Conservation (phyloP, 2,329 filamentous ascomycete genomes). For the Ceratocystis cacaofunesta region DNA sequence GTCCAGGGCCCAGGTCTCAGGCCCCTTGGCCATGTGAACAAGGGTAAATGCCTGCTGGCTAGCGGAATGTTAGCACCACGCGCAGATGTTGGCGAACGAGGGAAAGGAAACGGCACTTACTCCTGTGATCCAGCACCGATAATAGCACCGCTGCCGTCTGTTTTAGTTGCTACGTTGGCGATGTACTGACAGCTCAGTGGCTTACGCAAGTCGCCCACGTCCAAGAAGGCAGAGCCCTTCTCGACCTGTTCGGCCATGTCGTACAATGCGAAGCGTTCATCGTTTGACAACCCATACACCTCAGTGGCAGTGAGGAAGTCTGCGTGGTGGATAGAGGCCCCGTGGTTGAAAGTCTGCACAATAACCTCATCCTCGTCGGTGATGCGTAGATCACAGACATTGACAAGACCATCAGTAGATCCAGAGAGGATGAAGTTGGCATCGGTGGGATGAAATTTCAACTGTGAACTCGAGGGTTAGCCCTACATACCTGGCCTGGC, state of each 20-base stretch:
- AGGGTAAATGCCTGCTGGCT: constrained; percentile 45
- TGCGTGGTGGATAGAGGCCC: constrained; percentile 58
- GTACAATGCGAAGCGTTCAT: constrained; percentile 64
- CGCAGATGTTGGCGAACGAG: neutral
- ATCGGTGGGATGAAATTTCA: constrained; percentile 42
- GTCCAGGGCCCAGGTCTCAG: constrained; percentile 38
- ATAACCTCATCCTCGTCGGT: constrained; percentile 64
- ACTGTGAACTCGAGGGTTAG: constrained; percentile 14
- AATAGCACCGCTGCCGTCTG: constrained; percentile 42
- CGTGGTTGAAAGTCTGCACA: constrained; percentile 64
- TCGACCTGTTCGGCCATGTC: constrained; percentile 49
- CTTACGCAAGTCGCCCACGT: constrained; percentile 56
- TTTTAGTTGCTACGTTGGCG: constrained; percentile 48
- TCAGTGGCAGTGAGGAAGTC: constrained; percentile 52
- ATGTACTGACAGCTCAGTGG: constrained; percentile 59
- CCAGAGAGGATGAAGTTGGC: constrained; percentile 54
- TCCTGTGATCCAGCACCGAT: constrained; percentile 54
- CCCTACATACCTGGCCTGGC: neutral
- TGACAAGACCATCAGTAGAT: constrained; percentile 67
- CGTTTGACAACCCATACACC: constrained; percentile 60
- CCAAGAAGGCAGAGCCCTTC: constrained; percentile 38
- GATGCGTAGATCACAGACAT: constrained; percentile 57
- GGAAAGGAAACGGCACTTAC: constrained; percentile 29
- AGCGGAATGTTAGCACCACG: constrained; percentile 1
- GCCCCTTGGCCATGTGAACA: constrained; percentile 40